A percentile compares a stretch with the other conserved stretches of the same genome.
These are phyloP conservation scores for Coleophoma crateriformis DNA, from an alignment of 2,329 filamentous ascomycete genomes.

Conservation along the genomic window DNA sequence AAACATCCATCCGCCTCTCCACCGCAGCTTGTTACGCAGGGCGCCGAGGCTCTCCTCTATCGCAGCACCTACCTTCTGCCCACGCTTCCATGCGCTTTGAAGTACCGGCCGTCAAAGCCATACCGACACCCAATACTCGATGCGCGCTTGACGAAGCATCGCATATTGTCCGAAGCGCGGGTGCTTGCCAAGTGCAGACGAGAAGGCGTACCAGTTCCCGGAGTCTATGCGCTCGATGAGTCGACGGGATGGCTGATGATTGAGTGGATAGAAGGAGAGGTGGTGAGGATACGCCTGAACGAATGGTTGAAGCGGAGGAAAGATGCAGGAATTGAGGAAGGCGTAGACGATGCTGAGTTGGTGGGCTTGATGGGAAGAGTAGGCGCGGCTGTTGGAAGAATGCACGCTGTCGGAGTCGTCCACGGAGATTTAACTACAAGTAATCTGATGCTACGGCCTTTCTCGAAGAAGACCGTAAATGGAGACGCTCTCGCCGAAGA, in stretches of 20 bases:
- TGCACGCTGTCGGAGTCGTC: constrained; percentile 82
- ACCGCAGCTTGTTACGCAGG: constrained; percentile 77
- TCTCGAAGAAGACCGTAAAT: constrained; percentile 8
- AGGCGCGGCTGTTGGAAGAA: constrained; percentile 62
- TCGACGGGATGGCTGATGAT: constrained; percentile 67
- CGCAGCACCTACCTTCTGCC: constrained; percentile 73
- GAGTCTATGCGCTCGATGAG: constrained; percentile 66
- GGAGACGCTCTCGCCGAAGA: constrained; percentile 14
- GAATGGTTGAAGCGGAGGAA: constrained; percentile 49
- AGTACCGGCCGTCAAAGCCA: constrained; percentile 84
- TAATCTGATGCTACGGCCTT: constrained; percentile 75
- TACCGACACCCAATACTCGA: constrained; percentile 92
- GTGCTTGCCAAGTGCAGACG: constrained; percentile 73
- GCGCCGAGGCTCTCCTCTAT: constrained; percentile 93
- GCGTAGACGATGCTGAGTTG: constrained; percentile 44
- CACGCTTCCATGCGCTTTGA: constrained; percentile 68
- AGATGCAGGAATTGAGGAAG: constrained; percentile 23
- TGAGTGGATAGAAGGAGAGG: constrained; percentile 76
- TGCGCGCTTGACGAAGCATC: constrained; percentile 76
- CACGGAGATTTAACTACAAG: constrained; percentile 97
- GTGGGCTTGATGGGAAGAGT: constrained; percentile 63
- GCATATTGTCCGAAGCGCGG: constrained; percentile 83
- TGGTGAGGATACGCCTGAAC: constrained; percentile 66
- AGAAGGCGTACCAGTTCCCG: constrained; percentile 78
- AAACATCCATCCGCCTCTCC: constrained; percentile 46